A percentile compares a stretch with the other conserved stretches of the same genome.
Conservation (phyloP, 2,329 filamentous ascomycete species). For the Pseudocercospora musae region DNA sequence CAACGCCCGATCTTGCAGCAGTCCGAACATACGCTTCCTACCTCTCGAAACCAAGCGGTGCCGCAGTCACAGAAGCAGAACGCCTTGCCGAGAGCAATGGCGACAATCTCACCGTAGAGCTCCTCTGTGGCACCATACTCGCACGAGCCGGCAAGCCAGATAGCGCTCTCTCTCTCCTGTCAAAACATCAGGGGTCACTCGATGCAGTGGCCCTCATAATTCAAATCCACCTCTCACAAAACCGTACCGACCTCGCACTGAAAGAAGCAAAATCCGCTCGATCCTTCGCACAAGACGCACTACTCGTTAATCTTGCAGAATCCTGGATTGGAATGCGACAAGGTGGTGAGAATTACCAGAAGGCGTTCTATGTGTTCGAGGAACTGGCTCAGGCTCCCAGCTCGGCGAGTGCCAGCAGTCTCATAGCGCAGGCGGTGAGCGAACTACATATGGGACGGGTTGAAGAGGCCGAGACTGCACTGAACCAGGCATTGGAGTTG, state of each 20-base stretch:
- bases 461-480: conserved; percentile 82
- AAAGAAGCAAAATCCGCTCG: conserved; percentile 86
- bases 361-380: conserved; percentile 96
- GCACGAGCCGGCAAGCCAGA: conserved; percentile 78
- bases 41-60: conserved; percentile 30
- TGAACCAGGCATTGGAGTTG: conserved; percentile 75
- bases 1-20: conserved; percentile 67
- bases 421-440: conserved; percentile 84
- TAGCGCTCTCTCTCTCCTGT: conserved; percentile 74
- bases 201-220: conserved; percentile 80
- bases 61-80: conserved; percentile 58
- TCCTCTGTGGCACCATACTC: conserved; percentile 76
- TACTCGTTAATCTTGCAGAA: conserved; percentile 91
- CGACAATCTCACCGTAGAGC: conserved; percentile 77
- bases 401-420: conserved; percentile 69
- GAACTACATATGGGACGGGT: conserved; percentile 86
- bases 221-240: conserved; percentile 89
- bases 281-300: conserved; percentile 90
- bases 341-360: conserved; percentile 95
- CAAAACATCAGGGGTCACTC: conserved; percentile 77
- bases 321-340: conserved; percentile 88
- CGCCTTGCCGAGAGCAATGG: conserved; percentile 62
- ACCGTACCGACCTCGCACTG: conserved; percentile 81
- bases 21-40: conserved; percentile 72
- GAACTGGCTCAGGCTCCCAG: conserved; percentile 86